A percentile compares a stretch with the other conserved stretches of the same genome.
phyloP scores from a whole-genome alignment of 805 yeast species.

The Yueomyces sinensis region DNA sequence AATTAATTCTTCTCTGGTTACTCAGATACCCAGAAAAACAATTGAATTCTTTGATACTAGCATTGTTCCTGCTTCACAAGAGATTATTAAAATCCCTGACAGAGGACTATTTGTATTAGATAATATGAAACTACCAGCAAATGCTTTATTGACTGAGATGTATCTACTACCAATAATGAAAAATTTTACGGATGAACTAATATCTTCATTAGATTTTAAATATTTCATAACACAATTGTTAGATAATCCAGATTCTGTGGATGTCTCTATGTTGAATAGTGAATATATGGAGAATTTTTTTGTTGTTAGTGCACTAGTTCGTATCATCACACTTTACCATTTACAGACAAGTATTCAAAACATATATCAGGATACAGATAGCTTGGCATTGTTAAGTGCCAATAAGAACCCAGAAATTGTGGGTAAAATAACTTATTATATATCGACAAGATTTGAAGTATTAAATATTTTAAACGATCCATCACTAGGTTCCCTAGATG shows the following conservation, averaged over 20 bases:
- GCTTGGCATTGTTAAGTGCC: background rate
- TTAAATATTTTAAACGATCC: constrained; percentile 22
- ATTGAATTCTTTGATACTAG: background rate
- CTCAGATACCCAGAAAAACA: background rate
- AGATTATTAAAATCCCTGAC: constrained; percentile 60
- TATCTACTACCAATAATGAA: constrained; percentile 49
- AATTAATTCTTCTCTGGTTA: constrained; percentile 4
- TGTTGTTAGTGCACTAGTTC: background rate
- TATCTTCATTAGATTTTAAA: constrained; percentile 55
- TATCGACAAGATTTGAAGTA: constrained; percentile 6
- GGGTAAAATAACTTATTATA: no score
- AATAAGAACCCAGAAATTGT: background rate
- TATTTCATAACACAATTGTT: background rate
- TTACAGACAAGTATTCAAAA: background rate
- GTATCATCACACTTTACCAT: background rate
- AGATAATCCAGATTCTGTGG: background rate
- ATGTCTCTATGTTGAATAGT: background rate
- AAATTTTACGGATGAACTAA: constrained; percentile 59
- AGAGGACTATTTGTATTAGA: constrained; percentile 60
- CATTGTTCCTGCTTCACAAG: background rate
- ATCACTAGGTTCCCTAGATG: constrained; percentile 16
- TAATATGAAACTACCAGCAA: constrained; percentile 13
- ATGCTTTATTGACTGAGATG: constrained; percentile 23
- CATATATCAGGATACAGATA: background rate
- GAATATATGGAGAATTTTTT: background rate